Conservation (phyloP, 495 filamentous ascomycete genomes). For the Hypoxylon lienhwacheense region DNA sequence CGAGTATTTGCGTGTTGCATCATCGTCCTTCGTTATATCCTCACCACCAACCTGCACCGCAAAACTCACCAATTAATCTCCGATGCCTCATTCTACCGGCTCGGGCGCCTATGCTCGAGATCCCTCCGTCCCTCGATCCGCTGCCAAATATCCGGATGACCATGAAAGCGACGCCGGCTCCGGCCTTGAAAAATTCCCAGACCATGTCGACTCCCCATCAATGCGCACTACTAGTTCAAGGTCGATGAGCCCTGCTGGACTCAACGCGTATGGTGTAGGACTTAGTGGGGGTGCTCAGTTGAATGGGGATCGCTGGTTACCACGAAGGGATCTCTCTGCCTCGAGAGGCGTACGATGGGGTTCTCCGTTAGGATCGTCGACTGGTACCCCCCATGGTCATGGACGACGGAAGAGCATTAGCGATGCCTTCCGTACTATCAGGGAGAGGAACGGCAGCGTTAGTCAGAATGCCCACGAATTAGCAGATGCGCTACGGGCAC, state of each 20-base stretch:
- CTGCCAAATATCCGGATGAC: constrained; percentile 39
- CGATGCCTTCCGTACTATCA: constrained; percentile 79
- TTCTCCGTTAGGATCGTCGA: constrained; percentile 33
- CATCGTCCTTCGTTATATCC: constrained; percentile 36
- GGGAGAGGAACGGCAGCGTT: constrained; percentile 76
- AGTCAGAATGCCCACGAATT: constrained; percentile 92
- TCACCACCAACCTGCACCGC: constrained; percentile 29
- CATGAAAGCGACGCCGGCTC: constrained; percentile 39
- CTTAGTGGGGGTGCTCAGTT: constrained; percentile 39
- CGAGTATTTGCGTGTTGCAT: constrained; percentile 28
- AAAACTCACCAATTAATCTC: constrained; percentile 20
- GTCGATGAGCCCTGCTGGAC: constrained; percentile 40
- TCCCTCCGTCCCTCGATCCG: constrained; percentile 38
- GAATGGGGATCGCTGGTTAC: constrained; percentile 53
- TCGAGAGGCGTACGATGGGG: constrained; percentile 52
- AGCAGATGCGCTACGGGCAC: constrained; percentile 85
- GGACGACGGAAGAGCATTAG: constrained; percentile 78
- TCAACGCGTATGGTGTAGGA: constrained; percentile 41
- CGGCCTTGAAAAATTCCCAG: constrained; percentile 58
- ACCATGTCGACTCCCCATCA: constrained; percentile 48
- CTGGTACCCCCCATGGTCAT: constrained; percentile 52
- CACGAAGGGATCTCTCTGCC: constrained; percentile 52
- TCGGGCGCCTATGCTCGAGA: constrained; percentile 37
- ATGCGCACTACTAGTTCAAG: constrained; percentile 37
- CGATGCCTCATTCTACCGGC: constrained; percentile 48